Base-by-base conservation (phyloP, 768 basidiomycete species). In the Hericium alpestre region DNA sequence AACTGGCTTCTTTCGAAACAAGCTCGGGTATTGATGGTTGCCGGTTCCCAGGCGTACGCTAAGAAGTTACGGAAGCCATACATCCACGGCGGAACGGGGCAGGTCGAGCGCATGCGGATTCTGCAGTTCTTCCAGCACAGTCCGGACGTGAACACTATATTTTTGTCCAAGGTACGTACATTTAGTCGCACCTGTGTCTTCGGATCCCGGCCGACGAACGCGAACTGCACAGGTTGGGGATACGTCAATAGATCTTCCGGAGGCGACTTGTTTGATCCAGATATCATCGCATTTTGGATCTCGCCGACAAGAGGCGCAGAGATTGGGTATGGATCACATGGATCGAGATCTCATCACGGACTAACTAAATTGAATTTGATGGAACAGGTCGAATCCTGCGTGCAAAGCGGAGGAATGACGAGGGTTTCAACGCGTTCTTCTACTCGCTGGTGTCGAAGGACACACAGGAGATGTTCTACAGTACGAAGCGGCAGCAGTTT, bases 371-470 rank as follows among this genome's bases (percentile, higher is more conserved):
- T 27, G 46, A 20, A 58, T 56, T 23, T 7, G 22, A 40, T 37
- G 57, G 64, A 43, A 23, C 59, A 91, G 93, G 93, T 13, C 93
- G 96, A 49, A 99, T 99, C 65, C 74, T 99, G 48, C 87, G 96
- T 49, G 96, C 96, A 9, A 99, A 99, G 71, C 82, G 96, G 58
- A 80, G 96, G 61, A 99, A 99, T 66, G 96, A 99, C 65, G 96
- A 98, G 72, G 96, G 96, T 1, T 99, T 99, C 75, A 99, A 99
- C 61, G 96, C 96, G 22, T 99, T 98, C 74, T 99, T 99, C 73
- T 99, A 99, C 70, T 97, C 96, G 37, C 83, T 99, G 7, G 96
- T 99, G 38, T 97, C 94, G 23, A 96, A 96, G 71, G 95, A 97
- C 72, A 99, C 95, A 4, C 93, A 96, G 66, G 96, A 98, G 73